Base-by-base conservation (phyloP, 139 green algal genomes). In the Gonium pectorale region DNA sequence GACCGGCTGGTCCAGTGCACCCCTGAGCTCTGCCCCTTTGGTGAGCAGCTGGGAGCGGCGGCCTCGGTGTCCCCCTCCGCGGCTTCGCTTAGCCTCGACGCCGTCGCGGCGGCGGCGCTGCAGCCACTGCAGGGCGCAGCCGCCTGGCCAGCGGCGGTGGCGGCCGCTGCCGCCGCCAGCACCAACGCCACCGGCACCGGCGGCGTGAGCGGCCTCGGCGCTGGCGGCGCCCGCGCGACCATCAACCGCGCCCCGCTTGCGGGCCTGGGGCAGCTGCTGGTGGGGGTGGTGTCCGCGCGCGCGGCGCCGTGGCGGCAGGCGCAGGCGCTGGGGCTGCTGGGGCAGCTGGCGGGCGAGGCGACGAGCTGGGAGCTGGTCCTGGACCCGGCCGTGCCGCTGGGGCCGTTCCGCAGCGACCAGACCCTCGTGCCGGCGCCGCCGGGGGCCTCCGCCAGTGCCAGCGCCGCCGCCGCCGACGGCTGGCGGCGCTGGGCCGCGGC, bases 221-320 rank as follows among this genome's bases (percentile, higher is more conserved):
- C n/a, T n/a, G n/a, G n/a, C n/a, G 51, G 26, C 51, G 21, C 51
- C 2, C 2, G 26, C 51, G 51, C 51, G 1, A 41, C 63, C 5
- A 64, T 80, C 31, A 80, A 80, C 52, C 71, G 71, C 21, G 71
- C 71, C 2, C 71, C 71, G 7, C 21, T 80, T 3, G 8, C 51
- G 27, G 37, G 37, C 1, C 37, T 80, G 33, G 71, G 40, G 49
- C 7, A 49, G 8, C 17, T 17, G 19, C 44, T 26, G 2, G 49
- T 80, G 19, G 71, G 46, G n/a, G 19, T 80, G 46, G 71, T 80
- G 35, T 80, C 71, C 17, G 49, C 71, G 46, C 71, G 49, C 15
- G 71, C 35, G 24, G 15, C 33, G n/a, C 71, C 71, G 5, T 67
- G 71, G 71, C 46, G 71, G 1, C 71, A 80, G 71, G 71, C 71